Evolutionary conservation across 2,329 filamentous ascomycete genomes (phyloP).

Genomic region (Myriangium duriaei): DNA sequence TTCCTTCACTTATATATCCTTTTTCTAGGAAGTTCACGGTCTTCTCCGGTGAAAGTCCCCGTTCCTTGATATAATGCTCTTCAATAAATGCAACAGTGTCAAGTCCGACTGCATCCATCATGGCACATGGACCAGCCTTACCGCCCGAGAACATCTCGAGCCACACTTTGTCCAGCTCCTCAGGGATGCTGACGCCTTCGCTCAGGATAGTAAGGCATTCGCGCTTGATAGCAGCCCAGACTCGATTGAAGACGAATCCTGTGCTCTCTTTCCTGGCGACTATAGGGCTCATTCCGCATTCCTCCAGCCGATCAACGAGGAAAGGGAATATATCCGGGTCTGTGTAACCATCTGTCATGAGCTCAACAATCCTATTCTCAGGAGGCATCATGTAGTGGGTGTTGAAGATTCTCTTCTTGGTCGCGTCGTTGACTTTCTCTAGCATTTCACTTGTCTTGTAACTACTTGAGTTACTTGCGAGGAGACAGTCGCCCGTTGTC

Average conservation of each 20-base stretch:
- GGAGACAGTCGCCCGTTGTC: conserved; percentile 34
- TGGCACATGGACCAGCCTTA: conserved; percentile 23
- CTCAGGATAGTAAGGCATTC: conserved; percentile 38
- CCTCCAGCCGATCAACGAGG: conserved; percentile 27
- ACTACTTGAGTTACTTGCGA: conserved; percentile 41
- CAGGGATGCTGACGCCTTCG: conserved; percentile 37
- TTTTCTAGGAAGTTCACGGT: conserved; percentile 35
- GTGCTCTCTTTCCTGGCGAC: conserved; percentile 38
- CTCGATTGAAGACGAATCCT: conserved; percentile 43
- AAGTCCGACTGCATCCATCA: conserved; percentile 40
- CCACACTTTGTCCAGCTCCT: conserved; percentile 40
- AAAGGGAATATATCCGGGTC: conserved; percentile 33
- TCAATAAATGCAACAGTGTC: conserved; percentile 44
- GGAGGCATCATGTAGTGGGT: conserved; percentile 43
- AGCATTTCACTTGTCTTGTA: conserved; percentile 41
- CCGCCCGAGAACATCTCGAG: conserved; percentile 23
- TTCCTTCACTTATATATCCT: too few relatives aligned
- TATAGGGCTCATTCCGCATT: conserved; percentile 32
- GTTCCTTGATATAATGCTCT: conserved; percentile 39
- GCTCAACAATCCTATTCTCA: conserved; percentile 30
- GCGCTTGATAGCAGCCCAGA: conserved; percentile 46
- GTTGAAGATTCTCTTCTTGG: conserved; percentile 33
- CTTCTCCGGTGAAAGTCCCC: conserved; percentile 27
- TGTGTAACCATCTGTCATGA: conserved; percentile 42
- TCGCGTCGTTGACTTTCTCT: conserved; percentile 26